Evolutionary conservation across 805 yeast genomes (phyloP).

Genomic region (Maudiozyma barnettii): DNA sequence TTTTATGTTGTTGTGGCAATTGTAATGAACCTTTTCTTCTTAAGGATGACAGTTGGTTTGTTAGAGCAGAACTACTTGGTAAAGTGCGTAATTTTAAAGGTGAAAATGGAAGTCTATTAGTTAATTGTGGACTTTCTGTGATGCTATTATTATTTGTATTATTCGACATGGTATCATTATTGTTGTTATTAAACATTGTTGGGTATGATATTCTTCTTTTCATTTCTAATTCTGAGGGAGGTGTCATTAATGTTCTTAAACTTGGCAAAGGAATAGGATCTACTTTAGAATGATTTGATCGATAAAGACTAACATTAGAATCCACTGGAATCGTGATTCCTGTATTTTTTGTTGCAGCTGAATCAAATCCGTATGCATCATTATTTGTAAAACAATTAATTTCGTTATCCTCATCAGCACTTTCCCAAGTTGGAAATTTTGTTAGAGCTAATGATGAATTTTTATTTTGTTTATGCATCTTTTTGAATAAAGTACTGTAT

Average conservation of each 20-base stretch:
- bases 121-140: not conserved
- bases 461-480: not conserved
- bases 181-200: not conserved
- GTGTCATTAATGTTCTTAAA: constrained; percentile 8
- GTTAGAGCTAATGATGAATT: constrained; percentile 1
- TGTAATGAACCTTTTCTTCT: constrained; percentile 2
- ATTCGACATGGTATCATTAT: not conserved
- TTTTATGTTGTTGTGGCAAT: not conserved
- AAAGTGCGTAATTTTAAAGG: not conserved
- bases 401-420: constrained; percentile 3
- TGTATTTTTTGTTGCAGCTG: not conserved
- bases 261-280: constrained; percentile 32
- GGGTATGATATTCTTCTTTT: constrained; percentile 10
- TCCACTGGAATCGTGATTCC: constrained; percentile 6
- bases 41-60: constrained; percentile 1
- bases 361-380: constrained; percentile 1
- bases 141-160: not conserved
- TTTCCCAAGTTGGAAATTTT: constrained; percentile 8
- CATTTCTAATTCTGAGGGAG: constrained; percentile 10
- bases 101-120: not conserved
- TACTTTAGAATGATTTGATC: constrained; percentile 28
- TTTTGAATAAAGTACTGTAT: constrained; percentile 1
- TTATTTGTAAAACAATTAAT: constrained; percentile 2
- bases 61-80: constrained; percentile 1
- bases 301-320: constrained; percentile 7